Evolutionary conservation across 371 early-diverging fungal genomes (phyloP).

Genomic region (Mucor piriformis): DNA sequence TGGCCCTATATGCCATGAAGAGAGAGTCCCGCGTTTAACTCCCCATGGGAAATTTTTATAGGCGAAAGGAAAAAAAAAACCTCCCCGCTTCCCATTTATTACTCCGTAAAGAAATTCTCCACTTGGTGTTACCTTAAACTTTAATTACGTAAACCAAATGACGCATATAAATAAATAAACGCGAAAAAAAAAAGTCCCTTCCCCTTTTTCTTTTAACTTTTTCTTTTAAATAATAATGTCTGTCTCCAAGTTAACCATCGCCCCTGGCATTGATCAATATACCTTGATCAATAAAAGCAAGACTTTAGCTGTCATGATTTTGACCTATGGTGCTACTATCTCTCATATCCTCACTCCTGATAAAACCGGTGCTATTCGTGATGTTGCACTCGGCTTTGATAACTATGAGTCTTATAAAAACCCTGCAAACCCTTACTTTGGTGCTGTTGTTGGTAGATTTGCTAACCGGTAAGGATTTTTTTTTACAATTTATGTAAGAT

Average conservation of each 20-base stretch:
- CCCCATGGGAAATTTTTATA: too few relatives aligned
- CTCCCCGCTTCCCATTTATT: neutral
- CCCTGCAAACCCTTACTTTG: conserved; percentile 48
- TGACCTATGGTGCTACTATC: conserved; percentile 50
- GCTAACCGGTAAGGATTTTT: conserved; percentile 54
- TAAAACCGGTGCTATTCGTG: conserved; percentile 43
- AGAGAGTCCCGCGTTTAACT: conserved; percentile 16
- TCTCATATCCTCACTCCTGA: conserved; percentile 53
- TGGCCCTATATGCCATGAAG: conserved; percentile 14
- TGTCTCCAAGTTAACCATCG: conserved; percentile 27
- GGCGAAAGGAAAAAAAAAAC: conserved; percentile 1
- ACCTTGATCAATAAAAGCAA: conserved; percentile 48
- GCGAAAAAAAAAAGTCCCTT: neutral
- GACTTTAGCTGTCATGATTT: conserved; percentile 50
- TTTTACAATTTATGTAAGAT: too few relatives aligned
- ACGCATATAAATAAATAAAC: neutral
- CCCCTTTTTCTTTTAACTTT: too few relatives aligned
- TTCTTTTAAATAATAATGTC: conserved; percentile 18
- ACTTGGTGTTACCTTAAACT: neutral
- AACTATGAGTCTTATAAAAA: conserved; percentile 43
- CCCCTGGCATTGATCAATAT: conserved; percentile 48
- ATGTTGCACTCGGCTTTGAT: conserved; percentile 53
- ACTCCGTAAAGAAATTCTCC: neutral
- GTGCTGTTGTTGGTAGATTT: conserved; percentile 52
- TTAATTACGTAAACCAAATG: neutral